Evolutionary conservation across 2,329 filamentous ascomycete species (phyloP).

Genomic region (Colletotrichum shisoi): DNA sequence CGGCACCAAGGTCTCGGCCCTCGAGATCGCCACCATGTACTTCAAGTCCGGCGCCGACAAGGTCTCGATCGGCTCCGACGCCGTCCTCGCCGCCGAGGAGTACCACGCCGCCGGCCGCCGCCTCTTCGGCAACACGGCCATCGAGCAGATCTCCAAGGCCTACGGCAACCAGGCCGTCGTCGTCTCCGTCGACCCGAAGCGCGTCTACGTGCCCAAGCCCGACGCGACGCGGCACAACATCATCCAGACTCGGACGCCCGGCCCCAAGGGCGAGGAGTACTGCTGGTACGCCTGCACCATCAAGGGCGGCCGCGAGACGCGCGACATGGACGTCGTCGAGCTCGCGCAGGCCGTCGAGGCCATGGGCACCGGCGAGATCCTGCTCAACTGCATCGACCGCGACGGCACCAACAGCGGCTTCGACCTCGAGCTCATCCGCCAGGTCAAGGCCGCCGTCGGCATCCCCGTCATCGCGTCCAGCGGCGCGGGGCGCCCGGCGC

Average conservation of each 20-base stretch:
- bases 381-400: slow-evolving; percentile 97
- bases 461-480: slow-evolving; percentile 97
- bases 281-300: slow-evolving; percentile 99
- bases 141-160: slow-evolving; percentile 91
- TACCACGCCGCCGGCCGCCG: slow-evolving; percentile 77
- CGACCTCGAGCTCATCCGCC: slow-evolving; percentile 86
- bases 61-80: slow-evolving; percentile 94
- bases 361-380: slow-evolving; percentile 92
- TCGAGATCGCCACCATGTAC: slow-evolving; percentile 95
- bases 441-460: slow-evolving; percentile 84
- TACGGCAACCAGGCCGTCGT: slow-evolving; percentile 98
- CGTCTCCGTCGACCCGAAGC: slow-evolving; percentile 91
- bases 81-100: slow-evolving; percentile 89
- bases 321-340: slow-evolving; percentile 91
- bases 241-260: slow-evolving; percentile 72
- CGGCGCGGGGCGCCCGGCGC: slow-evolving; percentile 84
- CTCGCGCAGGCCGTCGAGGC: slow-evolving; percentile 88
- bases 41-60: slow-evolving; percentile 98
- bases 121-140: slow-evolving; percentile 83
- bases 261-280: slow-evolving; percentile 77
- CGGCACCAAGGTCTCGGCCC: slow-evolving; percentile 82
- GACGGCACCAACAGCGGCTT: slow-evolving; percentile 95
- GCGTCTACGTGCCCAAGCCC: slow-evolving; percentile 80
- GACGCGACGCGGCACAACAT: slow-evolving; percentile 77
- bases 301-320: slow-evolving; percentile 92